These are phyloP conservation scores for Picea engelmannii DNA, from an alignment of 83 land plant species.

Conservation along the genomic window DNA sequence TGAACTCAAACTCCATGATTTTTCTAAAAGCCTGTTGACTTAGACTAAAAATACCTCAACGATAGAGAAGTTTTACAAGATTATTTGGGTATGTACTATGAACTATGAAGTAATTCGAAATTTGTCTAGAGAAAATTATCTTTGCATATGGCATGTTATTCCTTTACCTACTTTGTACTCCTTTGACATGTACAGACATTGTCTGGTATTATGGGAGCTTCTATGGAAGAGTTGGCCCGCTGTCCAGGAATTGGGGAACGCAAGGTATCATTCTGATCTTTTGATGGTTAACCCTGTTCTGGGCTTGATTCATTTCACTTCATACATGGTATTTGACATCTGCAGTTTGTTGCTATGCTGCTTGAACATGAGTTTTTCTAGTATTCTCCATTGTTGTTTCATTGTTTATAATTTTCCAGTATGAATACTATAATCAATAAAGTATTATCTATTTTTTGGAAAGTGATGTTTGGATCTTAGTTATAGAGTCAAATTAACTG, in stretches of 20 bases:
- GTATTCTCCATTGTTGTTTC: background rate
- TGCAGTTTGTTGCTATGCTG: background rate
- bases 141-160: background rate
- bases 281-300: constrained; percentile 1
- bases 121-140: background rate
- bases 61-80: background rate
- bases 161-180: background rate
- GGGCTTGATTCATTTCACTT: background rate
- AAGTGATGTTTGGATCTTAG: no score
- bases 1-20: background rate
- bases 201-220: constrained; percentile 71
- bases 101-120: no score
- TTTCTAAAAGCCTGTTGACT: background rate
- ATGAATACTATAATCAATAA: background rate
- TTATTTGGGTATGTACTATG: background rate
- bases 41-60: background rate
- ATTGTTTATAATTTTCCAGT: background rate
- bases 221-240: constrained; percentile 80
- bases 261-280: constrained; percentile 37
- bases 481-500: no score
- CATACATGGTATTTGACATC: background rate
- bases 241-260: constrained; percentile 84
- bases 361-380: background rate
- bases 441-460: no score
- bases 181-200: constrained; percentile 49